phyloP scores from a whole-genome alignment of 164 flowering plant species.

The Brasenia schreberi region DNA sequence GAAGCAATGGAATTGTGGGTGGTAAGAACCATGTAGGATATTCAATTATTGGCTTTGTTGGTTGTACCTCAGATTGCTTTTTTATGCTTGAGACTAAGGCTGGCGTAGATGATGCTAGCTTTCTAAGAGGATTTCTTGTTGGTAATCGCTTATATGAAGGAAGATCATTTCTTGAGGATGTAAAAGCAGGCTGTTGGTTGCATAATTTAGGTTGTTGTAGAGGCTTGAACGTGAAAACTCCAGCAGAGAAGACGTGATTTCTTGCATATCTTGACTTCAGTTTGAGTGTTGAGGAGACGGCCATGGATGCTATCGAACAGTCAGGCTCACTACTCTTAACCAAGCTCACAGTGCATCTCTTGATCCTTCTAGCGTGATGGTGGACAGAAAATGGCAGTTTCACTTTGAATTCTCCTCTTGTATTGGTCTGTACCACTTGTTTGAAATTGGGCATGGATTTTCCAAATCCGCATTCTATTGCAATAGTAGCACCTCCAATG shows the following conservation, averaged over 20 bases:
- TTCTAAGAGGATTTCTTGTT: not conserved
- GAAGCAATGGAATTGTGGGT: not conserved
- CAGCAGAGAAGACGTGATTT: conserved; percentile 48
- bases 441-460: conserved; percentile 21
- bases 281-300: conserved; percentile 42
- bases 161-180: conserved; percentile 1
- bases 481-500: conserved; percentile 40
- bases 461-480: conserved; percentile 35
- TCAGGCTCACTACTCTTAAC: conserved; percentile 55
- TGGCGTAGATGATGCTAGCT: not conserved
- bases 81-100: too few relatives aligned
- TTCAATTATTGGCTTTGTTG: not conserved
- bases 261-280: conserved; percentile 49
- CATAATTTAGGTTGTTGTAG: conserved; percentile 42
- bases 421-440: conserved; percentile 46
- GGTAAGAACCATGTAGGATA: not conserved
- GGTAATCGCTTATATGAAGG: conserved; percentile 4
- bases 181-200: conserved; percentile 25
- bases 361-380: conserved; percentile 47
- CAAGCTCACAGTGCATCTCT: conserved; percentile 52
- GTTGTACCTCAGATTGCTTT: too few relatives aligned
- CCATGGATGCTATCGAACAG: conserved; percentile 58
- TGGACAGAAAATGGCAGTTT: conserved; percentile 44
- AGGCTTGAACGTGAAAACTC: conserved; percentile 57
- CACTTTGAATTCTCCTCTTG: conserved; percentile 51